Conservation (phyloP, 2,329 filamentous ascomycete genomes). For the Septoria linicola region DNA sequence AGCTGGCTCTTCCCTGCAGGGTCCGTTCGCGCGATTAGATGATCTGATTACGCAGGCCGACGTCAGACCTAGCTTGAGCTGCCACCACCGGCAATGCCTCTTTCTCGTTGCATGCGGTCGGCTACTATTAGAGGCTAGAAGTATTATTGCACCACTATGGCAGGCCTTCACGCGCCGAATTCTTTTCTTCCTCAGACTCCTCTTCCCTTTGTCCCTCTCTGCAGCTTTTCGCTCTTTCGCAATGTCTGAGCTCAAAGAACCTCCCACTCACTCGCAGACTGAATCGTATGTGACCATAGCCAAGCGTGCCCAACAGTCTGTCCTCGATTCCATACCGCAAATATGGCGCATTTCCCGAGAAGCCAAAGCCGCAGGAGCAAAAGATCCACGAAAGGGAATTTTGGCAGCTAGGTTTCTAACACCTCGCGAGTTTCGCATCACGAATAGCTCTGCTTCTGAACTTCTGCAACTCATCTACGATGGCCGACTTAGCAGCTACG, state of each 20-base stretch:
- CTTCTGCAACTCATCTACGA: constrained; percentile 2
- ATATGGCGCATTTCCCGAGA: constrained; percentile 1
- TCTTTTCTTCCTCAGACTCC: too few relatives aligned
- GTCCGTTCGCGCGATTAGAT: neutral
- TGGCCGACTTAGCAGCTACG: constrained; percentile 3
- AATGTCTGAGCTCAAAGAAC: too few relatives aligned
- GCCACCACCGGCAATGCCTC: too few relatives aligned
- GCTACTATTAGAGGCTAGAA: too few relatives aligned
- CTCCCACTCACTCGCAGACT: neutral
- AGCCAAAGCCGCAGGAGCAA: neutral
- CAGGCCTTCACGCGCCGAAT: too few relatives aligned
- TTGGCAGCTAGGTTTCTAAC: neutral
- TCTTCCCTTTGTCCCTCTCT: too few relatives aligned
- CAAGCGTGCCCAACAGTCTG: neutral
- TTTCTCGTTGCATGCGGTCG: too few relatives aligned
- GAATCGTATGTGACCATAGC: constrained; percentile 8
- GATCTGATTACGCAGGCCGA: neutral
- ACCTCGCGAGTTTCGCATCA: neutral
- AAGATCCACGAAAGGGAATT: neutral
- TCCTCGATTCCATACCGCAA: constrained; percentile 2
- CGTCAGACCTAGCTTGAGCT: too few relatives aligned
- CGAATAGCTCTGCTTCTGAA: constrained; percentile 2
- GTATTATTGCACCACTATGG: too few relatives aligned
- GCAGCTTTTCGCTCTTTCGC: too few relatives aligned
- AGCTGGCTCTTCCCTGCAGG: neutral